Evolutionary conservation across 768 basidiomycete genomes (phyloP).

Genomic region (Phanerochaete carnosa): DNA sequence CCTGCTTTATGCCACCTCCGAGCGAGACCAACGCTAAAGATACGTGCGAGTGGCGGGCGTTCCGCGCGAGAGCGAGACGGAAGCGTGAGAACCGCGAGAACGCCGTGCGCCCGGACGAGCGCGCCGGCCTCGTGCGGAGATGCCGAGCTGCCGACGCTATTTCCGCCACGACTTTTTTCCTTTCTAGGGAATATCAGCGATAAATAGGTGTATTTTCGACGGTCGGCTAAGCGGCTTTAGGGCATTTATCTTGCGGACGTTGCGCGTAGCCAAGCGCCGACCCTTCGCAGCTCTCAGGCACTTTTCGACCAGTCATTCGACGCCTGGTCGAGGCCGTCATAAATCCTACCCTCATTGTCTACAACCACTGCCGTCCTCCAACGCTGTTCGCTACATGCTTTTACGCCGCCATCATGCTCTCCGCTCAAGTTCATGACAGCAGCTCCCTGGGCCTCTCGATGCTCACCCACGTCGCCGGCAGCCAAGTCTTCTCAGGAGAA

Average conservation of each 20-base stretch:
- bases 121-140: not conserved
- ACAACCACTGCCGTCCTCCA: conserved; percentile 8
- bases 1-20: not conserved
- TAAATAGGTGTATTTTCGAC: conserved; percentile 3
- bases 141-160: conserved; percentile 2
- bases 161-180: not conserved
- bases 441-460: conserved; percentile 23
- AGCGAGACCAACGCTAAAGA: not conserved
- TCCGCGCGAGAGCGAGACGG: not conserved
- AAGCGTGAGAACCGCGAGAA: not conserved
- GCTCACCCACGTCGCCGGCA: conserved; percentile 5
- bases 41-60: not conserved
- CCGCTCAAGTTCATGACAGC: conserved; percentile 13
- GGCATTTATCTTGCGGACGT: not conserved
- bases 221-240: not conserved
- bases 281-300: conserved; percentile 1
- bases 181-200: not conserved
- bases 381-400: conserved; percentile 20
- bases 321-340: not conserved
- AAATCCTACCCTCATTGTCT: not conserved
- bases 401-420: conserved; percentile 21
- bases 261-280: conserved; percentile 3
- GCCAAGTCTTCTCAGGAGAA: conserved; percentile 15
- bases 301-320: conserved; percentile 8
- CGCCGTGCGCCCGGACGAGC: not conserved